phyloP scores from a whole-genome alignment of 2,329 filamentous ascomycete genomes.

The Clarireedia paspali region DNA sequence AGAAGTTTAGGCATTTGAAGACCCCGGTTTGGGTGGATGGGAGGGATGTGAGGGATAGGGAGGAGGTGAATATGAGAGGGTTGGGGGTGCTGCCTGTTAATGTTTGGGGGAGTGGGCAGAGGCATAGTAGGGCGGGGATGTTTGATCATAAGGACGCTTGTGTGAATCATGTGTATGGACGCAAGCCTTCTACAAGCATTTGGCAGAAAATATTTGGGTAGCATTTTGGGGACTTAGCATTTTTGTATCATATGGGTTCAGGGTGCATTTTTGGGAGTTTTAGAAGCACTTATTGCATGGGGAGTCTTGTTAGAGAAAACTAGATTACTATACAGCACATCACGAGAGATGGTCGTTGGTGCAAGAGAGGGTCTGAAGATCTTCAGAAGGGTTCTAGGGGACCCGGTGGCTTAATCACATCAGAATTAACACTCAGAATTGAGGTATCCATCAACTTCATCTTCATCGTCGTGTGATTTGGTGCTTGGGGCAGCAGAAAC shows the following conservation, averaged over 20 bases:
- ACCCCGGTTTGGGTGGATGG: slow-evolving; percentile 14
- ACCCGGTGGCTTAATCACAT: no score
- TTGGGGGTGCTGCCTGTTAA: slow-evolving; percentile 19
- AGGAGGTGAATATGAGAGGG: slow-evolving; percentile 14
- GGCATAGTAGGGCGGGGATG: slow-evolving; percentile 17
- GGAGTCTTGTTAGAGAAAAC: not conserved
- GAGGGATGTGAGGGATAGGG: slow-evolving; percentile 2
- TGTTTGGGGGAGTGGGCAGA: slow-evolving; percentile 21
- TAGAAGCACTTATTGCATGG: not conserved
- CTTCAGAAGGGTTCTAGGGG: no score
- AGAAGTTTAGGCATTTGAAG: slow-evolving; percentile 16
- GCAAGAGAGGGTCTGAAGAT: no score
- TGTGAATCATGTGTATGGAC: slow-evolving; percentile 16
- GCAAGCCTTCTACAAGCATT: not conserved
- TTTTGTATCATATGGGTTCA: not conserved
- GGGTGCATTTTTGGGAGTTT: not conserved
- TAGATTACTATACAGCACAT: not conserved
- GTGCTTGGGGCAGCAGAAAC: no score
- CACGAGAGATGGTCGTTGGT: no score
- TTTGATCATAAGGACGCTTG: slow-evolving; percentile 16
- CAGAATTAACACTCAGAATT: no score
- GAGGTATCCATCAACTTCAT: no score
- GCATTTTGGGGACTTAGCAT: not conserved
- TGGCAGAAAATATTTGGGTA: slow-evolving; percentile 9
- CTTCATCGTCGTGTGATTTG: no score